Evolutionary conservation across 2,329 filamentous ascomycete genomes (phyloP).

Genomic region (Trichophyton simii): DNA sequence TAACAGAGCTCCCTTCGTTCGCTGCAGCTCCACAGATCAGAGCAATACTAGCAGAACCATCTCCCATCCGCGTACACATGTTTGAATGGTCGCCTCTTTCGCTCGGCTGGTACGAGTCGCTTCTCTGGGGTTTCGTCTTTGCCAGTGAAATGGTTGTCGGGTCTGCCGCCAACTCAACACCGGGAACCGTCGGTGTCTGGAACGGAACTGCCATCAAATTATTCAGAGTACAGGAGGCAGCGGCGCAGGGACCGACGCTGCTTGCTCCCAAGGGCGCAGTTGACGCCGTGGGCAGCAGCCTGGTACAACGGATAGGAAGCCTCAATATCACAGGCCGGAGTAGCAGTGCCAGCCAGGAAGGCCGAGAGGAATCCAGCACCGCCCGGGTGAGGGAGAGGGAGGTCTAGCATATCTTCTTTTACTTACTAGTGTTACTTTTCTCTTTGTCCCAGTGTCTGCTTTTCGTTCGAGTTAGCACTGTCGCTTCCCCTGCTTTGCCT

Average conservation of each 20-base stretch:
- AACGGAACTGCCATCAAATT: constrained; percentile 79
- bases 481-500: background rate
- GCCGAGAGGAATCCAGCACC: constrained; percentile 19
- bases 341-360: constrained; percentile 24
- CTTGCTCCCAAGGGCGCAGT: constrained; percentile 80
- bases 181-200: constrained; percentile 85
- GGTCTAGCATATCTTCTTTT: constrained; percentile 17
- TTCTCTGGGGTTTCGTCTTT: constrained; percentile 90
- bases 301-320: constrained; percentile 74
- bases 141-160: constrained; percentile 66
- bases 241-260: constrained; percentile 64
- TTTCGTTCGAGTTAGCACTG: background rate
- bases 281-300: constrained; percentile 81
- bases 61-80: constrained; percentile 63
- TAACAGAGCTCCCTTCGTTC: constrained; percentile 33
- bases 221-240: constrained; percentile 80
- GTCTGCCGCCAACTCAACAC: constrained; percentile 39
- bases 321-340: constrained; percentile 53
- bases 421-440: background rate
- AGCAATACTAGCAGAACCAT: constrained; percentile 56
- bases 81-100: constrained; percentile 90
- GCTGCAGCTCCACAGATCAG: constrained; percentile 46
- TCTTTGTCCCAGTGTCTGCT: background rate
- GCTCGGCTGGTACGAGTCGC: constrained; percentile 88
- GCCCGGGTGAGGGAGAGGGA: constrained; percentile 28